Evolutionary conservation across 371 early-diverging fungal genomes (phyloP).

Genomic region (Lichtheimia ramosa): DNA sequence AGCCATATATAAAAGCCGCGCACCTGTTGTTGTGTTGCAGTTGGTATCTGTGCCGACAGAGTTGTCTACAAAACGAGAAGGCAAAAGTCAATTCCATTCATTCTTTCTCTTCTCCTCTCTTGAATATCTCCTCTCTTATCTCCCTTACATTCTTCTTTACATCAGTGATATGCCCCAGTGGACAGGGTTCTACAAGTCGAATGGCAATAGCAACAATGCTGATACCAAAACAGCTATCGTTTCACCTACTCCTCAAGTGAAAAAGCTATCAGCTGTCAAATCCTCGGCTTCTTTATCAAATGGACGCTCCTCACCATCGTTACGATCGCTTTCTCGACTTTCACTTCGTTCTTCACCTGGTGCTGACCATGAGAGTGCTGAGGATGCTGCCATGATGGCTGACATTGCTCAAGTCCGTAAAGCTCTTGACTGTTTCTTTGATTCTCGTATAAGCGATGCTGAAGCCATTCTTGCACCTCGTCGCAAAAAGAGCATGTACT

Average conservation of each 20-base stretch:
- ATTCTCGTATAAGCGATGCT: conserved; percentile 64
- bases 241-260: not conserved
- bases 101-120: not conserved
- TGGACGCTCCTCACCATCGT: conserved; percentile 14
- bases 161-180: conserved; percentile 1
- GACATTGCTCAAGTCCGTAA: conserved; percentile 38
- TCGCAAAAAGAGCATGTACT: conserved; percentile 57
- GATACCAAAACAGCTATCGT: not conserved
- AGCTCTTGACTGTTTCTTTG: conserved; percentile 65
- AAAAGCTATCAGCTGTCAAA: not conserved
- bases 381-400: conserved; percentile 8
- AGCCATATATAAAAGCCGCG: too few relatives aligned
- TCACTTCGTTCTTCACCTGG: conserved; percentile 3
- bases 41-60: too few relatives aligned
- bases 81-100: not conserved
- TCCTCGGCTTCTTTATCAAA: not conserved
- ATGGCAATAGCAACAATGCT: too few relatives aligned
- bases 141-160: too few relatives aligned
- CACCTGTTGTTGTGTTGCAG: too few relatives aligned
- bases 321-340: conserved; percentile 17
- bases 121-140: too few relatives aligned
- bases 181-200: not conserved
- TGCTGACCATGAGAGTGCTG: not conserved
- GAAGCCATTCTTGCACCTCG: conserved; percentile 53
- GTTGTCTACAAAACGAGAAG: too few relatives aligned